Evolutionary conservation across 768 basidiomycete species (phyloP).

Genomic region (Dacryopinax spathularia): DNA sequence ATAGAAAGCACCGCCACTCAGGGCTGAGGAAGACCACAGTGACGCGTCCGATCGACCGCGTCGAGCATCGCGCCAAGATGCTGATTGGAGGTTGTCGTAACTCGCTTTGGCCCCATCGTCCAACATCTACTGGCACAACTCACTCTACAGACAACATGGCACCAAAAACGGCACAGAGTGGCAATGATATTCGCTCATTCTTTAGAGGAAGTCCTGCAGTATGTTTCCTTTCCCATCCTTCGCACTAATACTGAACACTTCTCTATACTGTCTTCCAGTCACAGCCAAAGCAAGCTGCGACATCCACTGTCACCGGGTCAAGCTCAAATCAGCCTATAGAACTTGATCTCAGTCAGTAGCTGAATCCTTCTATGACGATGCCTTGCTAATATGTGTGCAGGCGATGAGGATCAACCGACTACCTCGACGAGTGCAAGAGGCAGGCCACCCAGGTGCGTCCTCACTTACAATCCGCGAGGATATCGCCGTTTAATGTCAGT

Average conservation of each 20-base stretch:
- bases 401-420: not conserved
- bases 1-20: not conserved
- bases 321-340: not conserved
- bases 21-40: not conserved
- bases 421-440: not conserved
- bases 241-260: no score
- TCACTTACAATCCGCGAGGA: no score
- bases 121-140: no score
- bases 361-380: not conserved
- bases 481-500: no score
- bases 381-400: not conserved
- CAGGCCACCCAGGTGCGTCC: not conserved
- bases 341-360: not conserved
- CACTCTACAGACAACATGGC: not conserved
- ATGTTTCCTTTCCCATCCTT: not conserved
- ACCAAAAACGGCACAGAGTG: not conserved
- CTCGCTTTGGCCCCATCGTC: no score
- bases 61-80: not conserved
- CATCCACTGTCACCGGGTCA: not conserved
- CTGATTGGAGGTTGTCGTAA: not conserved
- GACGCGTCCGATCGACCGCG: not conserved
- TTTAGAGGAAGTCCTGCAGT: not conserved
- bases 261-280: not conserved
- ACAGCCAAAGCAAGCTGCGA: not conserved
- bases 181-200: slow-evolving; percentile 7